Percentiles rank a stretch among this genome's conserved stretches.
phyloP scores from a whole-genome alignment of 2,329 filamentous ascomycete species.

The Trichoderma sp. region DNA sequence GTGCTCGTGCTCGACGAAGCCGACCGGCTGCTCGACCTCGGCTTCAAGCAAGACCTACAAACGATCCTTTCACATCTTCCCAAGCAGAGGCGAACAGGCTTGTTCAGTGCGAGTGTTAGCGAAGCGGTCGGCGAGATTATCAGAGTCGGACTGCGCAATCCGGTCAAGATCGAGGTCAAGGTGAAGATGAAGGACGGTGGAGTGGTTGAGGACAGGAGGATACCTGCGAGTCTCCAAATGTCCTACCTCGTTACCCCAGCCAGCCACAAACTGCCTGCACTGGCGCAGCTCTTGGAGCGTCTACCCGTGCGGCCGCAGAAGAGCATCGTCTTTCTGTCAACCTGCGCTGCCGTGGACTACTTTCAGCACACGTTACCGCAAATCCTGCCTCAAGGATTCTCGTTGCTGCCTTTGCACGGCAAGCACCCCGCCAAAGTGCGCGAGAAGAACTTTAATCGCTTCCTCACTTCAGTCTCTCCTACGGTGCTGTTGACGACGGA shows the following conservation, averaged over 20 bases:
- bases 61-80: slow-evolving; percentile 81
- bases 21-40: slow-evolving; percentile 86
- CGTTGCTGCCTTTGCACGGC: slow-evolving; percentile 81
- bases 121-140: slow-evolving; percentile 94
- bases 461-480: slow-evolving; percentile 72
- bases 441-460: slow-evolving; percentile 82
- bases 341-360: slow-evolving; percentile 93
- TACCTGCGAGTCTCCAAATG: slow-evolving; percentile 91
- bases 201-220: slow-evolving; percentile 75
- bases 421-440: slow-evolving; percentile 88
- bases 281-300: slow-evolving; percentile 69
- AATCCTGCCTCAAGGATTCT: slow-evolving; percentile 68
- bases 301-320: slow-evolving; percentile 77
- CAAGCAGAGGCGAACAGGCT: slow-evolving; percentile 88
- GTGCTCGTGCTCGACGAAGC: slow-evolving; percentile 92
- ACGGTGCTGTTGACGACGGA: slow-evolving; percentile 90
- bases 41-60: slow-evolving; percentile 89
- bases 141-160: slow-evolving; percentile 86
- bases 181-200: slow-evolving; percentile 74
- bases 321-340: slow-evolving; percentile 89
- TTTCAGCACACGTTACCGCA: slow-evolving; percentile 78
- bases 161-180: slow-evolving; percentile 91
- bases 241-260: slow-evolving; percentile 76
- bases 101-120: slow-evolving; percentile 95
- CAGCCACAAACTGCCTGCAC: slow-evolving; percentile 75